These are phyloP conservation scores for Asclepias syriaca DNA, from an alignment of 257 asterid genomes.

Conservation along the genomic window DNA sequence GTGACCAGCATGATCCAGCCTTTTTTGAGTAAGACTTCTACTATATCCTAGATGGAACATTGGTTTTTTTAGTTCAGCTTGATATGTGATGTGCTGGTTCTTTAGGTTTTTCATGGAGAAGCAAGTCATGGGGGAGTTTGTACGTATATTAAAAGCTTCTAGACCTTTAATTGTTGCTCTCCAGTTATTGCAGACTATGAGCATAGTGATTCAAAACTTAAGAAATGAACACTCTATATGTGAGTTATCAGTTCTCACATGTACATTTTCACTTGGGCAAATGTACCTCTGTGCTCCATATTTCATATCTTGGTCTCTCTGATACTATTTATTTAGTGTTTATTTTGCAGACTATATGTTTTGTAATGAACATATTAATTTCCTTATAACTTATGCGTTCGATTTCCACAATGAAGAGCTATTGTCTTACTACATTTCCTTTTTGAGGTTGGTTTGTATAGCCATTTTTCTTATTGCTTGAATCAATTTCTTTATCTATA, in stretches of 20 bases:
- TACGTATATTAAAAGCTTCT: constrained; percentile 71
- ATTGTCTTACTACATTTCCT: constrained; percentile 91
- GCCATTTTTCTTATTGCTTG: constrained; percentile 18
- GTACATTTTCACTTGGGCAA: constrained; percentile 12
- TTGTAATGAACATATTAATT: constrained; percentile 91
- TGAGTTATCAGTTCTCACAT: constrained; percentile 33
- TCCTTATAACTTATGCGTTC: constrained; percentile 77
- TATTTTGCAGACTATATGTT: constrained; percentile 91
- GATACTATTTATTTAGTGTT: constrained; percentile 19
- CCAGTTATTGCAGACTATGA: constrained; percentile 97
- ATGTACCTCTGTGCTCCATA: not conserved
- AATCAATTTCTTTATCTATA: not conserved
- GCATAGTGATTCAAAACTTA: constrained; percentile 95
- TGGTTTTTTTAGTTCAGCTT: not conserved
- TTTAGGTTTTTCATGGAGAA: constrained; percentile 94
- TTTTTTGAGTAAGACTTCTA: constrained; percentile 67
- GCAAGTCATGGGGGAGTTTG: constrained; percentile 97
- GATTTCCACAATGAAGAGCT: constrained; percentile 96
- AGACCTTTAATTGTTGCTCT: constrained; percentile 61
- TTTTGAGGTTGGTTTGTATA: constrained; percentile 61
- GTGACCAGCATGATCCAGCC: constrained; percentile 94
- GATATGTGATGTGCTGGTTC: constrained; percentile 16
- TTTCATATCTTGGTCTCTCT: constrained; percentile 13
- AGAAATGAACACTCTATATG: constrained; percentile 89
- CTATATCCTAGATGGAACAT: constrained; percentile 18